These are phyloP conservation scores for Penicillium corylophilum DNA, from an alignment of 2,329 filamentous ascomycete species.

Conservation along the genomic window DNA sequence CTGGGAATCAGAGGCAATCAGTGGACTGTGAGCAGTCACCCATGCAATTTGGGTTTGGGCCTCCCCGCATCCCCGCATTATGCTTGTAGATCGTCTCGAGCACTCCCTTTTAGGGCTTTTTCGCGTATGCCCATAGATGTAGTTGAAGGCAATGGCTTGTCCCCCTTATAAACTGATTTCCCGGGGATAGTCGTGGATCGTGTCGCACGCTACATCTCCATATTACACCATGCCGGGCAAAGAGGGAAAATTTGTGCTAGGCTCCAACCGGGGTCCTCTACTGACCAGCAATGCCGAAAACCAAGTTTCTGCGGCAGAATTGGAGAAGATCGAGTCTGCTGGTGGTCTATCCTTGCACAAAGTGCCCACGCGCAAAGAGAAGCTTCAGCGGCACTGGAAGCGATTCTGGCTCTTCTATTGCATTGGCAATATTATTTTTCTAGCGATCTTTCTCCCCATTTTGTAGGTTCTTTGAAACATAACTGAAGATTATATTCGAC, in stretches of 20 bases:
- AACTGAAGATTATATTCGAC: too few relatives aligned
- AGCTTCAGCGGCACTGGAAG: slow-evolving; percentile 43
- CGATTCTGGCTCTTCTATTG: slow-evolving; percentile 49
- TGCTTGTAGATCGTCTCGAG: neutral
- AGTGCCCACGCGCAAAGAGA: slow-evolving; percentile 26
- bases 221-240: neutral
- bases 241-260: slow-evolving; percentile 12
- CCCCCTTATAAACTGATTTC: neutral
- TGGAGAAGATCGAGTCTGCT: slow-evolving; percentile 14
- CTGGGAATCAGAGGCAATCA: neutral
- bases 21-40: neutral
- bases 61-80: neutral
- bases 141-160: neutral
- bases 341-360: slow-evolving; percentile 10
- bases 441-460: slow-evolving; percentile 48
- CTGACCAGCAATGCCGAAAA: slow-evolving; percentile 7
- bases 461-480: slow-evolving; percentile 40
- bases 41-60: neutral
- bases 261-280: slow-evolving; percentile 14
- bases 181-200: neutral
- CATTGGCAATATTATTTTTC: slow-evolving; percentile 41
- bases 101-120: neutral
- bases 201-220: neutral
- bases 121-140: neutral
- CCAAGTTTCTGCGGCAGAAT: neutral